Base-by-base conservation (phyloP, 202 grass and related monocot species). In the Zizania palustris region DNA sequence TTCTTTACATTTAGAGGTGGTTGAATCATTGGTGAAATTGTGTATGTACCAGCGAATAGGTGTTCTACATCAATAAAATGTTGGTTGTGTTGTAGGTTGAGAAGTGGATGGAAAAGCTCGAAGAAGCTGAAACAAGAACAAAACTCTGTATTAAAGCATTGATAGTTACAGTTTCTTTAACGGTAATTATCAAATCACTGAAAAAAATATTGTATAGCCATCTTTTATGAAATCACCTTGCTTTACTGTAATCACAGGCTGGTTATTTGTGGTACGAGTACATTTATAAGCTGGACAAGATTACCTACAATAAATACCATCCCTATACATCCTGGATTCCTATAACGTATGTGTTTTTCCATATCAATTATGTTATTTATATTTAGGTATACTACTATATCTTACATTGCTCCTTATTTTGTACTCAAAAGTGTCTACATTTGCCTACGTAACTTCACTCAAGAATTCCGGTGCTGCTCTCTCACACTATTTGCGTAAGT, bases 241-340 rank as follows among this genome's bases (percentile, higher is more conserved):
- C 21, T 66, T 39, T 46, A 18, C 84, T 46, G 56, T 88, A 55
- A 73, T 77, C 65, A 59, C 87, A 99, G 96, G 84, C 69, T 92
- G 96, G 96, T 51, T 99, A 91, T 73, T 83, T 95, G 70, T 99
- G 96, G 96, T 99, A 99, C 7, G 89, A 99, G 51, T 91, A 96
- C 71, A 95, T 99, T 73, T 99, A 99, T 72, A 95, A 93, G 96
- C 85, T 99, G 55, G 92, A 99, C 67, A 99, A 87, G 77, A 65
- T 92, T 79, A 85, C 96, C 45, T 99, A 99, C 89, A 99, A 99
- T 42, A 95, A 92, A 73, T 89, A 90, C 53, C 92, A 99, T 82
- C 96, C 96, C 11, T 99, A 99, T 73, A 99, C 96, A 62, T 99
- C 96, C 43, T 99, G 96, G 96, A 99, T 99, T 54, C 96, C 92